phyloP scores from a whole-genome alignment of 2,329 filamentous ascomycete species.

The Thyridium curvatum region DNA sequence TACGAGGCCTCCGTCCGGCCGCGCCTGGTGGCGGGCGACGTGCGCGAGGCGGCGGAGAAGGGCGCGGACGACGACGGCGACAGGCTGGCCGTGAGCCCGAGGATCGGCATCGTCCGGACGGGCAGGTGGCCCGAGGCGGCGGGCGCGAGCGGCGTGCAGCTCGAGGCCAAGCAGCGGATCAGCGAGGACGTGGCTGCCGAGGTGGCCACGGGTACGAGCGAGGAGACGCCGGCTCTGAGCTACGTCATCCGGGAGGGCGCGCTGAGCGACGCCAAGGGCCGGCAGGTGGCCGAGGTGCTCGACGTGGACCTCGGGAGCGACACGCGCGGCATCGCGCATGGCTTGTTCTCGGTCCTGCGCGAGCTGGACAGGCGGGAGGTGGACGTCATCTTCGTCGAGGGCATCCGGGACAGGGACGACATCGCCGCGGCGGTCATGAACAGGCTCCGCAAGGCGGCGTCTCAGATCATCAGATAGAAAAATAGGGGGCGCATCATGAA shows the following conservation, averaged over 20 bases:
- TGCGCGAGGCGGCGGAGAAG: conserved; percentile 8
- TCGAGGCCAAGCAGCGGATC: conserved; percentile 12
- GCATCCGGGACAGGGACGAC: conserved; percentile 71
- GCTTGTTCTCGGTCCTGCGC: conserved; percentile 79
- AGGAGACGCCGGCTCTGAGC: too few species aligned
- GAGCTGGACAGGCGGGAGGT: conserved; percentile 76
- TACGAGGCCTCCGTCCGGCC: conserved; percentile 54
- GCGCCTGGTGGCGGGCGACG: conserved; percentile 27
- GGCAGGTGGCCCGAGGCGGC: conserved; percentile 42
- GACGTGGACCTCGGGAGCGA: conserved; percentile 70
- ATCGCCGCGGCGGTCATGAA: conserved; percentile 87
- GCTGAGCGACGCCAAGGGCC: conserved; percentile 24
- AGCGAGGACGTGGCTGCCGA: conserved; percentile 12
- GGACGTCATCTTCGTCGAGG: conserved; percentile 85
- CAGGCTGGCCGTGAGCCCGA: conserved; percentile 4
- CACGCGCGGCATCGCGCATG: conserved; percentile 71
- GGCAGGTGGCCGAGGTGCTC: conserved; percentile 39
- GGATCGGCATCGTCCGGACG: conserved; percentile 50
- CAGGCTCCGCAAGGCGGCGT: conserved; percentile 70
- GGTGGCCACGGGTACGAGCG: conserved; percentile 16
- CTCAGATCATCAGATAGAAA: conserved; percentile 48
- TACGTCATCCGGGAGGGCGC: conserved; percentile 35
- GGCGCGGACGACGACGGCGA: conserved; percentile 8
- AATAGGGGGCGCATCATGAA: conserved; percentile 19
- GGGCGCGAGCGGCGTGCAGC: conserved; percentile 26